Evolutionary conservation across 495 filamentous ascomycete species (phyloP).

Genomic region (Margaritispora aquatica): DNA sequence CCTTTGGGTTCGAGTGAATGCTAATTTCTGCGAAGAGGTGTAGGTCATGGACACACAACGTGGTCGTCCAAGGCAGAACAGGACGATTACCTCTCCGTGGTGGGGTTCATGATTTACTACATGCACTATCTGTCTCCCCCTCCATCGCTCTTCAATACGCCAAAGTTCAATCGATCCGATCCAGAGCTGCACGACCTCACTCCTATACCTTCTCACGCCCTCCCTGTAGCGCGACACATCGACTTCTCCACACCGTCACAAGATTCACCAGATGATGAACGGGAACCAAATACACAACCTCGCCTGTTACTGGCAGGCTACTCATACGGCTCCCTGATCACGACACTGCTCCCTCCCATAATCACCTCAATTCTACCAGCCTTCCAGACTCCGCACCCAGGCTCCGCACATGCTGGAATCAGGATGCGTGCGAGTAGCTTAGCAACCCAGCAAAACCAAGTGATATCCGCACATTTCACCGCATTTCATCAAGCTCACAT

Average conservation of each 20-base stretch:
- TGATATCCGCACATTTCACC: slow-evolving; percentile 33
- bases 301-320: slow-evolving; percentile 70
- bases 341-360: slow-evolving; percentile 57
- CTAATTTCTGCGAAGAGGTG: slow-evolving; percentile 54
- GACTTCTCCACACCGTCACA: background rate
- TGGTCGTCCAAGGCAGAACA: slow-evolving; percentile 81
- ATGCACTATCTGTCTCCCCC: slow-evolving; percentile 40
- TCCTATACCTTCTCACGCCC: slow-evolving; percentile 20
- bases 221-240: slow-evolving; percentile 7
- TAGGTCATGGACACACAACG: slow-evolving; percentile 66
- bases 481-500: slow-evolving; percentile 2
- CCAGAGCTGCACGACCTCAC: slow-evolving; percentile 13
- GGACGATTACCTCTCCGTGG: slow-evolving; percentile 73
- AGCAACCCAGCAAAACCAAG: slow-evolving; percentile 45
- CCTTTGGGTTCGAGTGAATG: background rate
- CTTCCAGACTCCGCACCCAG: slow-evolving; percentile 46
- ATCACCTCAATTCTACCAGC: slow-evolving; percentile 49
- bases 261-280: background rate
- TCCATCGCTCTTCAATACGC: background rate
- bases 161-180: slow-evolving; percentile 4
- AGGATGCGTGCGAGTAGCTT: slow-evolving; percentile 58
- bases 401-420: slow-evolving; percentile 57
- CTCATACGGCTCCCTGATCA: slow-evolving; percentile 84
- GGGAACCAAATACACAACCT: slow-evolving; percentile 9
- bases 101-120: slow-evolving; percentile 71